Conservation (phyloP, 495 filamentous ascomycete genomes). For the Penicillium macrosclerotiorum region DNA sequence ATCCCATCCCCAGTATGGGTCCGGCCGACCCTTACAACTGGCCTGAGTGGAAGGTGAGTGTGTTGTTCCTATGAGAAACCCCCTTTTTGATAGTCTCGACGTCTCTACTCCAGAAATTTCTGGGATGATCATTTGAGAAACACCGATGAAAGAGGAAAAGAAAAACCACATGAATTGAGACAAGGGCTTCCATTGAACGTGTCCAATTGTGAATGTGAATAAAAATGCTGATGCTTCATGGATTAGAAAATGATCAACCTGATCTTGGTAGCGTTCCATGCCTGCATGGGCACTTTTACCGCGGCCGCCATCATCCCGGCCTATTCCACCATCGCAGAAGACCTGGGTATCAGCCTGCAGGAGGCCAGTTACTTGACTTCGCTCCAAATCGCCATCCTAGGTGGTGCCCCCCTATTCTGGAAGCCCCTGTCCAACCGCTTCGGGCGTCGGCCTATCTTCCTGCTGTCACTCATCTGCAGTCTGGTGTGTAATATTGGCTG, state of each 20-base stretch:
- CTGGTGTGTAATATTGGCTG: slow-evolving; percentile 47
- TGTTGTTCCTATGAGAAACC: no score
- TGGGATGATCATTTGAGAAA: no score
- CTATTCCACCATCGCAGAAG: slow-evolving; percentile 42
- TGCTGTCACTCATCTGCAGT: slow-evolving; percentile 46
- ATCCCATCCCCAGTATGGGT: slow-evolving; percentile 49
- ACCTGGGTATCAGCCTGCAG: slow-evolving; percentile 39
- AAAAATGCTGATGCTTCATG: slow-evolving; percentile 8
- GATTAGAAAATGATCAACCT: slow-evolving; percentile 53
- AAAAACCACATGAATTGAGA: no score
- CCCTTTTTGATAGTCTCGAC: no score
- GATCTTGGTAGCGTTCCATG: slow-evolving; percentile 53
- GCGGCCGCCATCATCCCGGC: slow-evolving; percentile 54
- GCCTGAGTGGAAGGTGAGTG: slow-evolving; percentile 54
- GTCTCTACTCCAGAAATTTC: no score
- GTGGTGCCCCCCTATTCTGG: slow-evolving; percentile 51
- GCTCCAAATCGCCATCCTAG: slow-evolving; percentile 49
- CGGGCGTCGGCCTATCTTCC: slow-evolving; percentile 53
- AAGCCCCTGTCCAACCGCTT: slow-evolving; percentile 57
- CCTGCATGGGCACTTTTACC: slow-evolving; percentile 55
- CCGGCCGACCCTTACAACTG: slow-evolving; percentile 57
- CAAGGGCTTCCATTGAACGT: no score
- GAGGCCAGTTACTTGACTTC: slow-evolving; percentile 49
- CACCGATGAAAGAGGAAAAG: background rate
- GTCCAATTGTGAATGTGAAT: no score